These are phyloP conservation scores for Podospora conica DNA, from an alignment of 495 filamentous ascomycete genomes.

Conservation along the genomic window DNA sequence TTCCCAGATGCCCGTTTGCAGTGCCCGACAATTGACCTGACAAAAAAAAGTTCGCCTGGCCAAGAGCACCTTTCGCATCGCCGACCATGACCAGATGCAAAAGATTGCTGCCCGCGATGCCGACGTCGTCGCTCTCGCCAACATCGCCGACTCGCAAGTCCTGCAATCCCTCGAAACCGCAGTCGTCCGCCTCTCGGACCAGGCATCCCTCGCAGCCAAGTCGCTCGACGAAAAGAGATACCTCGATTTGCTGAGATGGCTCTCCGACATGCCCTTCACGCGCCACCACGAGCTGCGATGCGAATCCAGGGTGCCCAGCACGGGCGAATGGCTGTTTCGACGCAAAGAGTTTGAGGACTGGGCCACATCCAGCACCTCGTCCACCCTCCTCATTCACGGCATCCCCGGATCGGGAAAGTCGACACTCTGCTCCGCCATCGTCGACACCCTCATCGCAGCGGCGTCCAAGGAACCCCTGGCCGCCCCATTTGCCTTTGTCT, in stretches of 20 bases:
- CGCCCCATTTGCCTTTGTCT: background rate
- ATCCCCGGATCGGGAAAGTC: background rate
- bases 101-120: background rate
- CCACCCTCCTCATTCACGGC: background rate
- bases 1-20: background rate
- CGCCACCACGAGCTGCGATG: background rate
- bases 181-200: background rate
- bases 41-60: background rate
- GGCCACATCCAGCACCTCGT: background rate
- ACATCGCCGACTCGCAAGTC: background rate
- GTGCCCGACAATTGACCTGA: background rate
- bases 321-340: background rate
- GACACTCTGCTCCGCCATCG: background rate
- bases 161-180: background rate
- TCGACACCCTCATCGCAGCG: background rate
- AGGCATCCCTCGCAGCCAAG: background rate
- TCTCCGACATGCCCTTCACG: background rate
- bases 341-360: background rate
- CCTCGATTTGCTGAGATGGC: background rate
- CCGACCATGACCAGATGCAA: background rate
- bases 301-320: background rate
- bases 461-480: background rate
- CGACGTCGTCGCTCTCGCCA: background rate
- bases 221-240: background rate
- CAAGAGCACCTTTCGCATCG: background rate